A percentile compares a stretch with the other conserved stretches of the same genome.
Conservation (phyloP, 192 early-diverging fungal genomes). For the Gonapodya sp. region DNA sequence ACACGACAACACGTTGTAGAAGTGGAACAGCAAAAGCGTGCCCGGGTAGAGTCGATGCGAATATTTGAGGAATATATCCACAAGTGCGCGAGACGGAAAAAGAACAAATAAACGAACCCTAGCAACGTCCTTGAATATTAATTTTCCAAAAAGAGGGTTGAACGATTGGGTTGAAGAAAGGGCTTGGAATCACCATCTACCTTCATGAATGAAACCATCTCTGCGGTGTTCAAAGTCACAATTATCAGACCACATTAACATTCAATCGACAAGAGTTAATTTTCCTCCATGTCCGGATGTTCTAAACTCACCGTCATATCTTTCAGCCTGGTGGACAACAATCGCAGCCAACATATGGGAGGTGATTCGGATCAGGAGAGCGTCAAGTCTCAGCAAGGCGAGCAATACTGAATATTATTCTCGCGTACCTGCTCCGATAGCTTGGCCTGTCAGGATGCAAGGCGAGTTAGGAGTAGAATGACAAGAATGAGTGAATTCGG, state of each 20-base stretch:
- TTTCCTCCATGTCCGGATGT: too few species aligned
- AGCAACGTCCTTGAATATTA: background rate
- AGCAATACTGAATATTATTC: background rate
- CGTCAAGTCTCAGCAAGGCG: too few species aligned
- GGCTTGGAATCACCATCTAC: too few species aligned
- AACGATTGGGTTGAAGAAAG: too few species aligned
- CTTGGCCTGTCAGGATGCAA: too few species aligned
- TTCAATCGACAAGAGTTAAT: constrained; percentile 20
- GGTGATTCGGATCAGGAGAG: too few species aligned
- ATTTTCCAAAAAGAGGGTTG: too few species aligned
- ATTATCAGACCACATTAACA: too few species aligned
- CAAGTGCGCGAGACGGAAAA: background rate
- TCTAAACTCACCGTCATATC: constrained; percentile 8
- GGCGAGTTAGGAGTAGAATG: too few species aligned
- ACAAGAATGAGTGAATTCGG: too few species aligned
- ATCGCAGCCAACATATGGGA: background rate
- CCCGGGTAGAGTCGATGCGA: background rate
- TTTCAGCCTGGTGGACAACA: background rate
- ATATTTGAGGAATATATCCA: background rate
- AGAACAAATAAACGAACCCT: background rate
- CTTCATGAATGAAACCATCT: constrained; percentile 85
- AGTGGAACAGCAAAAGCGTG: constrained; percentile 12
- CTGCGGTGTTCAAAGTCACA: constrained; percentile 20
- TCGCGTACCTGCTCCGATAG: constrained; percentile 1
- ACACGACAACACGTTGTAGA: constrained; percentile 65